Evolutionary conservation across 768 basidiomycete species (phyloP).

Genomic region (Auricularia cornea): DNA sequence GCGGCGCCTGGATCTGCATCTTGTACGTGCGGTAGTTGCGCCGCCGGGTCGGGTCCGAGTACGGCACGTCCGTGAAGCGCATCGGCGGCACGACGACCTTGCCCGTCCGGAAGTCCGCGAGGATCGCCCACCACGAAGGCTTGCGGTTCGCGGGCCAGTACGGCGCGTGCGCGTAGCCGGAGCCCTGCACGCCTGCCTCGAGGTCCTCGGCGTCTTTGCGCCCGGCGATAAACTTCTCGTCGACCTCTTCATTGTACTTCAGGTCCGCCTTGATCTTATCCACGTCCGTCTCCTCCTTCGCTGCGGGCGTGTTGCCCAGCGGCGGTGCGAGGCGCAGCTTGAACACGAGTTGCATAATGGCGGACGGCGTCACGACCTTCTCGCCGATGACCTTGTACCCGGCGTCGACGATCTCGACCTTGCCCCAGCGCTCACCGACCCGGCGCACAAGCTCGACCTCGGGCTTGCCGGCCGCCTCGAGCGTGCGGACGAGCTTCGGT

Average conservation of each 20-base stretch:
- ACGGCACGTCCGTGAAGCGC: constrained; percentile 73
- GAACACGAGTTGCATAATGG: constrained; percentile 79
- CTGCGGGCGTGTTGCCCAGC: constrained; percentile 11
- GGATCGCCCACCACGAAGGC: constrained; percentile 86
- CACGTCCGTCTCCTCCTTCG: constrained; percentile 19
- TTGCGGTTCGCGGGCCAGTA: constrained; percentile 89
- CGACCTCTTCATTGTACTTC: constrained; percentile 48
- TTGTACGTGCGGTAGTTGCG: constrained; percentile 76
- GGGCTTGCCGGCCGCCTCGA: constrained; percentile 47
- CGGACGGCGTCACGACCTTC: constrained; percentile 74
- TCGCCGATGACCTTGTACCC: constrained; percentile 92
- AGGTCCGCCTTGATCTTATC: constrained; percentile 26
- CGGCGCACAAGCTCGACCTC: constrained; percentile 49
- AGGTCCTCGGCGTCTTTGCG: constrained; percentile 58
- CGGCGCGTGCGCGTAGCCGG: constrained; percentile 79
- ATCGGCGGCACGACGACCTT: constrained; percentile 81
- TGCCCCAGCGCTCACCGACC: constrained; percentile 61
- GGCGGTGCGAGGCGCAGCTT: constrained; percentile 71
- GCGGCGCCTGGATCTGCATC: constrained; percentile 92
- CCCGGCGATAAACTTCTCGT: constrained; percentile 60
- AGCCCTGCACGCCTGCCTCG: constrained; percentile 28
- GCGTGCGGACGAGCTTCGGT: constrained; percentile 35
- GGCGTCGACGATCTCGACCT: constrained; percentile 70
- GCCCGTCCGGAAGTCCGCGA: constrained; percentile 80
- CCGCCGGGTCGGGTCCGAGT: constrained; percentile 37